phyloP scores from a whole-genome alignment of 495 filamentous ascomycete species.

The Daldinia caldariorum region DNA sequence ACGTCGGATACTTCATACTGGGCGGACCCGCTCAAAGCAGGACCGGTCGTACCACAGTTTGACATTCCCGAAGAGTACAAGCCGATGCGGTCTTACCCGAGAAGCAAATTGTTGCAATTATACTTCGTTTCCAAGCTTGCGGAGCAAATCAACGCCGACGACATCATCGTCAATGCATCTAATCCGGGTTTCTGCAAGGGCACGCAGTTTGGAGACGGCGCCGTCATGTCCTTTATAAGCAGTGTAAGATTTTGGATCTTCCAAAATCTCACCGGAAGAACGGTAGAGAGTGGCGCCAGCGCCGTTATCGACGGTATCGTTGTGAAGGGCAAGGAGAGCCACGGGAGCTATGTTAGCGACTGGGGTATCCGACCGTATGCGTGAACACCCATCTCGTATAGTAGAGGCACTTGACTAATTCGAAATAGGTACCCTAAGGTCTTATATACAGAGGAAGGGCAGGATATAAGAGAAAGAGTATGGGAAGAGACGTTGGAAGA shows the following conservation, averaged over 20 bases:
- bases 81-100: conserved; percentile 46
- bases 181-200: conserved; percentile 57
- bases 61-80: conserved; percentile 43
- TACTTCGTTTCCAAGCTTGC: conserved; percentile 56
- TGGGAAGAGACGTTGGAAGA: conserved; percentile 60
- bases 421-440: conserved; percentile 31
- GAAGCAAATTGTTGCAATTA: conserved; percentile 53
- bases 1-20: conserved; percentile 50
- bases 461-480: conserved; percentile 47
- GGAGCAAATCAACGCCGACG: conserved; percentile 50
- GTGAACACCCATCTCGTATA: not conserved
- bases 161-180: conserved; percentile 60
- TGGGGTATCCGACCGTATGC: conserved; percentile 55
- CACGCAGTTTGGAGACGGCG: conserved; percentile 49
- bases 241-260: conserved; percentile 38
- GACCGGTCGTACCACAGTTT: conserved; percentile 55
- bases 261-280: conserved; percentile 43
- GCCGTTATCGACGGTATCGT: conserved; percentile 54
- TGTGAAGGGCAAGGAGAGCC: conserved; percentile 55
- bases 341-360: conserved; percentile 56
- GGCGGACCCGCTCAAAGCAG: conserved; percentile 42
- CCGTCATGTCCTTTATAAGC: conserved; percentile 6
- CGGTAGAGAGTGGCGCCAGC: conserved; percentile 48
- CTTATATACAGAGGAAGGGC: conserved; percentile 52
- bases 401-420: not conserved